phyloP scores from a whole-genome alignment of 495 filamentous ascomycete genomes.

The Aspergillus heteromorphus region DNA sequence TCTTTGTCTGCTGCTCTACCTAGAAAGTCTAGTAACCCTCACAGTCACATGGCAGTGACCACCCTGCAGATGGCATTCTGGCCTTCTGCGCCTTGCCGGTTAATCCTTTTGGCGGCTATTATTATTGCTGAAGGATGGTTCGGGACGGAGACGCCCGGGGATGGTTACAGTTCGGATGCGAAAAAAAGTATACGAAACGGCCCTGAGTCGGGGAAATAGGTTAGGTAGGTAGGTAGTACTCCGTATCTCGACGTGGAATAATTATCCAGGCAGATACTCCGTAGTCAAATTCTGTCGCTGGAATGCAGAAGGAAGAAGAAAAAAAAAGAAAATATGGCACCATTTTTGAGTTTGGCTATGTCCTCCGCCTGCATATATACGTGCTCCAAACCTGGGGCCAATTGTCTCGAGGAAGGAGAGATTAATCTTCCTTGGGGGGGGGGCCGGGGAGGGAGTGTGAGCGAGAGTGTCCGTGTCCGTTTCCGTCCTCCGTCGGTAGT shows the following conservation, averaged over 20 bases:
- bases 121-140: too few species aligned
- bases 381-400: not conserved
- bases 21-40: too few species aligned
- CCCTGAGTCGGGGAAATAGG: too few species aligned
- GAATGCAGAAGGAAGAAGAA: not conserved
- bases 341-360: not conserved
- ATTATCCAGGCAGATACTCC: too few species aligned
- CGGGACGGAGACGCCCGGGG: too few species aligned
- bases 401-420: not conserved
- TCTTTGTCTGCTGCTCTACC: slow-evolving; percentile 1
- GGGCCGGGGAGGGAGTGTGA: not conserved
- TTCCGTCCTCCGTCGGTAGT: not conserved
- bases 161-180: too few species aligned
- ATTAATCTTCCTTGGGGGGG: not conserved
- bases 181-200: too few species aligned
- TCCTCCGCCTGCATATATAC: not conserved
- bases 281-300: not conserved
- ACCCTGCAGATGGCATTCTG: not conserved
- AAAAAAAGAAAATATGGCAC: not conserved
- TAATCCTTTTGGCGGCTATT: not conserved
- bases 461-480: not conserved
- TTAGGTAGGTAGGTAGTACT: not conserved
- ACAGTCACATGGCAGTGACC: not conserved
- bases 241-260: too few species aligned
- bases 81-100: not conserved